Conservation (phyloP, 306 rosid genomes). For the Dicorynia guianensis region DNA sequence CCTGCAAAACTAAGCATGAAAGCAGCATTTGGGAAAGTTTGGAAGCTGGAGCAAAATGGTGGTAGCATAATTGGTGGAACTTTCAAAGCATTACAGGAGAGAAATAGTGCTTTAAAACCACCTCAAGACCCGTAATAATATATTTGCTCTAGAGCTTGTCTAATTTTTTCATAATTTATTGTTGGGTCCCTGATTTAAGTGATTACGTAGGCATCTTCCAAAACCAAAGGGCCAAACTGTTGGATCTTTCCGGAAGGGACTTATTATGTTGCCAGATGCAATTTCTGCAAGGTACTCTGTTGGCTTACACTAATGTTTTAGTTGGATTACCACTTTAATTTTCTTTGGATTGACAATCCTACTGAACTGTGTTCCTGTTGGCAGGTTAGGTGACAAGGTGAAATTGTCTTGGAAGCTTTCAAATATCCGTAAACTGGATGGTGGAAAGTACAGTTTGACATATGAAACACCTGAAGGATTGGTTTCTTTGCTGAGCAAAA, state of each 20-base stretch:
- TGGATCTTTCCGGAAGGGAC: slow-evolving; percentile 95
- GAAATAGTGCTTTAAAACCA: slow-evolving; percentile 63
- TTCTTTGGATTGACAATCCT: slow-evolving; percentile 33
- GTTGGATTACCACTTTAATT: slow-evolving; percentile 25
- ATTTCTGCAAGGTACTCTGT: slow-evolving; percentile 76
- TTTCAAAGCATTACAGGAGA: slow-evolving; percentile 90
- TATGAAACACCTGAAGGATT: slow-evolving; percentile 96
- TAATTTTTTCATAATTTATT: slow-evolving; percentile 32
- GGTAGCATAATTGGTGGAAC: slow-evolving; percentile 97
- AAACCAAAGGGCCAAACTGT: slow-evolving; percentile 97
- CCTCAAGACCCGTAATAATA: slow-evolving; percentile 86
- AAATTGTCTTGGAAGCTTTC: slow-evolving; percentile 94
- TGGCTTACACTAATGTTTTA: slow-evolving; percentile 20
- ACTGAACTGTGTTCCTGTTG: slow-evolving; percentile 43
- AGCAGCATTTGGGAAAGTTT: slow-evolving; percentile 97
- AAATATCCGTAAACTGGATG: slow-evolving; percentile 70
- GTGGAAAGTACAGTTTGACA: slow-evolving; percentile 74
- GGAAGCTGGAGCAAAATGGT: slow-evolving; percentile 93
- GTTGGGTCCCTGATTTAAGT: slow-evolving; percentile 47
- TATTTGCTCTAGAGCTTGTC: slow-evolving; percentile 40
- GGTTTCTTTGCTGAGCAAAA: slow-evolving; percentile 71
- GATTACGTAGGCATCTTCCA: slow-evolving; percentile 79
- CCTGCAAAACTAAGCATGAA: slow-evolving; percentile 98
- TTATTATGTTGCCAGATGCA: slow-evolving; percentile 87
- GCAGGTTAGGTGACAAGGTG: slow-evolving; percentile 85